Evolutionary conservation across 257 asterid genomes (phyloP).

Genomic region (Forsythia viridissima): DNA sequence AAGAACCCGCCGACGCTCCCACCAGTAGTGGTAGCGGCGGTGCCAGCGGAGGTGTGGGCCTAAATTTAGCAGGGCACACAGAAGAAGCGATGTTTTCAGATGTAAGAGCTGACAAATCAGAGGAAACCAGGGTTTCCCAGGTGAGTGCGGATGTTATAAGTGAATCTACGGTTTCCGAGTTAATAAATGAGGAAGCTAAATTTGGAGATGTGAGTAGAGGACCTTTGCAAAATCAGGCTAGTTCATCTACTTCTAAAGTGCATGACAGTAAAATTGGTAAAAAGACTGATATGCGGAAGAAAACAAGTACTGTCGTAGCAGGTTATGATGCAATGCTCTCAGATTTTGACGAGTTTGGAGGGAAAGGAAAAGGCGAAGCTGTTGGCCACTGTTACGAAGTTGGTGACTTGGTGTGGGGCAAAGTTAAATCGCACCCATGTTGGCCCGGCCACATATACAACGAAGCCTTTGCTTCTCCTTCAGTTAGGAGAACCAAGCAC

Average conservation of each 20-base stretch:
- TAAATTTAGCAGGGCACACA: slow-evolving; percentile 7
- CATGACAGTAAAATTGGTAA: no score
- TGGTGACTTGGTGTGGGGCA: slow-evolving; percentile 99
- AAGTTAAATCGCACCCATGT: slow-evolving; percentile 98
- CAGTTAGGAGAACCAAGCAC: slow-evolving; percentile 71
- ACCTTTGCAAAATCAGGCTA: not conserved
- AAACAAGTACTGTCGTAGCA: slow-evolving; percentile 9
- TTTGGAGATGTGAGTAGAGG: slow-evolving; percentile 2
- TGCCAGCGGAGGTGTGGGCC: not conserved
- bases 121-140: slow-evolving; percentile 28
- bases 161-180: slow-evolving; percentile 25
- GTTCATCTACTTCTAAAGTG: not conserved
- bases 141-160: slow-evolving; percentile 15
- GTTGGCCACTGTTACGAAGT: slow-evolving; percentile 66
- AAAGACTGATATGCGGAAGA: not conserved
- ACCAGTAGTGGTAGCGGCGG: not conserved
- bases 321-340: slow-evolving; percentile 54
- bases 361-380: slow-evolving; percentile 40
- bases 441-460: slow-evolving; percentile 92
- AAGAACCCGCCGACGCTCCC: not conserved
- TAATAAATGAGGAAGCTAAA: slow-evolving; percentile 16
- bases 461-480: slow-evolving; percentile 67
- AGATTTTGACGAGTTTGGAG: slow-evolving; percentile 66
- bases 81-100: slow-evolving; percentile 26
- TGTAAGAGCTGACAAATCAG: slow-evolving; percentile 23